These are phyloP conservation scores for Ophiostoma angusticollis DNA, from an alignment of 2,329 filamentous ascomycete genomes.

Conservation along the genomic window DNA sequence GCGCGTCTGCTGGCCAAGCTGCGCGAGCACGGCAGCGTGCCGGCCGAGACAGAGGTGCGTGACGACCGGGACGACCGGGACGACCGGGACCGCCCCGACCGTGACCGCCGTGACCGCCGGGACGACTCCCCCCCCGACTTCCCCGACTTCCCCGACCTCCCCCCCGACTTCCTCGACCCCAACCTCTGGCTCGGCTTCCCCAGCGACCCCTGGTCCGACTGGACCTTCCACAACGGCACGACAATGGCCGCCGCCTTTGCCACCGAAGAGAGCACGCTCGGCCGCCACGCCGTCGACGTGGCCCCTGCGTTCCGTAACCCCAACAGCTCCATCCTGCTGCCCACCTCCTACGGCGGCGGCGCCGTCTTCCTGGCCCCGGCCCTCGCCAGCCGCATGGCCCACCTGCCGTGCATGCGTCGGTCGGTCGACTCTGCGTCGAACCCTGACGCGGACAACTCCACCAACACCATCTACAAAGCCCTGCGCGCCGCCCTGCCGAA, in stretches of 20 bases:
- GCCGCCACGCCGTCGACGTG: background rate
- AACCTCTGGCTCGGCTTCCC: constrained; percentile 31
- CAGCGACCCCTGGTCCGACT: constrained; percentile 29
- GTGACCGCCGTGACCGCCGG: background rate
- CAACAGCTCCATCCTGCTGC: constrained; percentile 7
- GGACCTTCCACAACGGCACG: constrained; percentile 22
- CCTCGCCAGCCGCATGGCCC: constrained; percentile 22
- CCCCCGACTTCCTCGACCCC: background rate
- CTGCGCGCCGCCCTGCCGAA: background rate
- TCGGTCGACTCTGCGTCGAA: no score
- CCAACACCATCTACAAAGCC: constrained; percentile 6
- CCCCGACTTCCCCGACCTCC: no score
- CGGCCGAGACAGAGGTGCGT: no score
- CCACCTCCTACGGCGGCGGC: constrained; percentile 31
- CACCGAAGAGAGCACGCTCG: background rate
- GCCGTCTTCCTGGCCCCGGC: constrained; percentile 28
- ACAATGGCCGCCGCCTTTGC: background rate
- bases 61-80: background rate
- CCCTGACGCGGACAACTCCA: no score
- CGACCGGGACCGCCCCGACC: background rate
- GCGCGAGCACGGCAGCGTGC: background rate
- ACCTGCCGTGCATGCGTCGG: constrained; percentile 25
- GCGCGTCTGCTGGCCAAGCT: constrained; percentile 26
- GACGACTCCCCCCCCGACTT: constrained; percentile 18
- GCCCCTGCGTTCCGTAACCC: background rate